Evolutionary conservation across 805 yeast species (phyloP), one percentile per base, ranked within the genome.

Genomic region (Starmerella bacillaris): DNA sequence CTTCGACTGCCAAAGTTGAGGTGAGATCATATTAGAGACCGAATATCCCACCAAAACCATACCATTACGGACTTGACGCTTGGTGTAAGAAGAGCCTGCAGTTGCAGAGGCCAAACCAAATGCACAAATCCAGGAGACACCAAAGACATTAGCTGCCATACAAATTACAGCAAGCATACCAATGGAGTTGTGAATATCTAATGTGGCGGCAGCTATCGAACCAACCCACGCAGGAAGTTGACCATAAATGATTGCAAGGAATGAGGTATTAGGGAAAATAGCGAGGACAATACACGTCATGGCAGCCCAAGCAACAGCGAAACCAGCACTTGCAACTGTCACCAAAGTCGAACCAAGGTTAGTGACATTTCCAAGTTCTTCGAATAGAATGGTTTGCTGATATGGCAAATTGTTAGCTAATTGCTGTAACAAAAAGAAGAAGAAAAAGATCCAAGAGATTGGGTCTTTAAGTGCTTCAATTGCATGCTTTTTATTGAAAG

Each of bases 11-110:
- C 67, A 68, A 3, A 69, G 57, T 41, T 67, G 72, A 1, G 74
- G 72, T 3, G 73, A 73, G 34, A 62, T 51, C 37, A 65, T 56
- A 45, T 67, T 69, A 17, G 72, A 72, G 7, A 57, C 61, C 46
- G 69, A 63, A 47, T 64, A 68, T 2, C 63, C 65, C 34, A 67
- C 49, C 21, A 68, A 55, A 38, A 55, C 53, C 26, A 64, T 45
- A 4, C 65, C 61, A 47, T 59, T 64, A 2, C 58, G 62, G 2
- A 65, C 58, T 30, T 59, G 52, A 46, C 65, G 67, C 54, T 69
- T 70, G 8, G 74, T 67, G 44, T 62, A 63, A 9, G 74, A 74
- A 5, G 67, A 63, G 35, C 60, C 59, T 38, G 38, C 38, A 1
- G 67, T 66, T 3, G 69, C 54, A 12, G 70, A 55, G 21, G 66